Evolutionary conservation across 164 flowering plant species (phyloP), one percentile per base, ranked within the genome.

Genomic region (Warburgia ugandensis): DNA sequence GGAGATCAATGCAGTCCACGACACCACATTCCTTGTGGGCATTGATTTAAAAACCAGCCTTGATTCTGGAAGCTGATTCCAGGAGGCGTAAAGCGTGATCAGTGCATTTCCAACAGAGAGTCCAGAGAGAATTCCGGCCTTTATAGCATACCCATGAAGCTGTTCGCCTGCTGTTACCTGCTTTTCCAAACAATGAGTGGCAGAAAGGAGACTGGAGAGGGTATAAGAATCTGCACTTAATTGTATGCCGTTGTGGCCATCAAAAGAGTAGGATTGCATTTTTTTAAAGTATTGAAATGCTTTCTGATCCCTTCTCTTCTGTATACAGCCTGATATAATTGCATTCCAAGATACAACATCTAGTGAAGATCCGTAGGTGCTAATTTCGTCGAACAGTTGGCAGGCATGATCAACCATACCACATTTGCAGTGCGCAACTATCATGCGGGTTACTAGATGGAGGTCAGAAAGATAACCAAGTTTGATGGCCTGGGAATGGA

Each of bases 1-100:
- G 3, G 56, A 59, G 12, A 64, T 54, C 30, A 50, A 23, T 29
- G 68, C 68, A 47, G 63, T 59, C 68, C 68, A 64, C 5, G 68
- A 48, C n/a, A 64, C 63, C 1, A 59, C 47, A 47, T 64, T 59
- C 19, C 29, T n/a, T 20, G n/a, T 8, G 11, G 45, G 48, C 60
- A 59, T 54, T 4, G 46, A 33, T 9, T 29, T 46, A 22, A 64
- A 64, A 29, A 64, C 44, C 29, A 28, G 17, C n/a, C 23, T 54
- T 3, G 68, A 29, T n/a, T 64, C 64, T 0, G 11, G 28, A 29
- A 54, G 39, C 23, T 21, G 38, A 14, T 38, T 38, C 51, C 56
- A 47, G 25, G 39, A 29, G 13, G 60, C 46, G 6, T 64, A 64
- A 6, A 54, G 21, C 7, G 60, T 64, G 20, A 64, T 59, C 25